phyloP scores from a whole-genome alignment of 192 early-diverging fungal genomes.

The Podila epigama region DNA sequence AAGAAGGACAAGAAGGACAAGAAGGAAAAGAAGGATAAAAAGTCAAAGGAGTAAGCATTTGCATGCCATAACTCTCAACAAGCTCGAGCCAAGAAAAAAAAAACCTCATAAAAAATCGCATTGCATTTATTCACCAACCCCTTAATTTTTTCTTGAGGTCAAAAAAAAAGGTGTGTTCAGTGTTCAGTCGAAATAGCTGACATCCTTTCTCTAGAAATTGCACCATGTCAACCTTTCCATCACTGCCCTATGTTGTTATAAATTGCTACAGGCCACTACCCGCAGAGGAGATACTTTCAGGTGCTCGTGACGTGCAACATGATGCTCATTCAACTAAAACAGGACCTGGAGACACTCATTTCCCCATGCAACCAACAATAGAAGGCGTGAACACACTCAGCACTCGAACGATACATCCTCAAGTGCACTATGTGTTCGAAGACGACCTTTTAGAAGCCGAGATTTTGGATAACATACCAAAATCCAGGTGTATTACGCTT shows the following conservation, averaged over 20 bases:
- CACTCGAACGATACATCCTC: slow-evolving; percentile 21
- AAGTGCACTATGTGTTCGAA: slow-evolving; percentile 42
- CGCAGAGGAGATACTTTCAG: slow-evolving; percentile 8
- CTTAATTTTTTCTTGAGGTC: no score
- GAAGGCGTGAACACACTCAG: background rate
- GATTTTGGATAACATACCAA: slow-evolving; percentile 36
- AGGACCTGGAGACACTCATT: background rate
- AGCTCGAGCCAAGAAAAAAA: background rate
- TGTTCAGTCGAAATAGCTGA: no score
- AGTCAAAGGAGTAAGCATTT: slow-evolving; percentile 5
- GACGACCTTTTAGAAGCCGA: slow-evolving; percentile 33
- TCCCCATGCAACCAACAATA: background rate
- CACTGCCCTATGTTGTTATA: slow-evolving; percentile 33
- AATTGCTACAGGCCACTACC: slow-evolving; percentile 21
- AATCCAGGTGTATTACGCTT: slow-evolving; percentile 26
- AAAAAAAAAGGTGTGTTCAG: no score
- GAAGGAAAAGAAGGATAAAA: slow-evolving; percentile 12
- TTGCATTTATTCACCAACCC: background rate
- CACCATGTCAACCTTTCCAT: slow-evolving; percentile 13
- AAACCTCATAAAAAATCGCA: background rate
- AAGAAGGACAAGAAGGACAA: slow-evolving; percentile 24
- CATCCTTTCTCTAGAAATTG: no score
- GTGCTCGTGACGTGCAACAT: background rate
- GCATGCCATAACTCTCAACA: background rate
- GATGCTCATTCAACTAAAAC: background rate